phyloP scores from a whole-genome alignment of 2,329 filamentous ascomycete genomes.

The Alternaria sp. region DNA sequence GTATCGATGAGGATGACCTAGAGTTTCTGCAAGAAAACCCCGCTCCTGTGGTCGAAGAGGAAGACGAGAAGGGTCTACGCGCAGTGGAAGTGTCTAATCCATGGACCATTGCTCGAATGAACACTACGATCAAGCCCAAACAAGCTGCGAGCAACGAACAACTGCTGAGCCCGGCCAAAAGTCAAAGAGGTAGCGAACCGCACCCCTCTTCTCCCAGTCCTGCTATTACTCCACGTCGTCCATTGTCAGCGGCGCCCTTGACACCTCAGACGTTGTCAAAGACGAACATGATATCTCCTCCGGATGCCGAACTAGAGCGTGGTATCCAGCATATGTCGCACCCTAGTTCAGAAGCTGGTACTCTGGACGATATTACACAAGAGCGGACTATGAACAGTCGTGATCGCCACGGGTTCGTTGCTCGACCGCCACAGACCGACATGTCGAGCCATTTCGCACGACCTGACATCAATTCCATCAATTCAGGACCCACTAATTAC shows the following conservation, averaged over 20 bases:
- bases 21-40: slow-evolving; percentile 25
- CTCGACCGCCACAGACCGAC: neutral
- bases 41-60: slow-evolving; percentile 24
- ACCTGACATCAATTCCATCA: neutral
- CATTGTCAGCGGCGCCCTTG: slow-evolving; percentile 7
- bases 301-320: slow-evolving; percentile 12
- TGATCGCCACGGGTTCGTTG: no score
- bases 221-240: neutral
- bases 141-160: slow-evolving; percentile 21
- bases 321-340: slow-evolving; percentile 12
- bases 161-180: slow-evolving; percentile 35
- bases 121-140: slow-evolving; percentile 36
- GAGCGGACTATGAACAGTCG: neutral
- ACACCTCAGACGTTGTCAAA: slow-evolving; percentile 26
- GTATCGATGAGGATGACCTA: slow-evolving; percentile 46
- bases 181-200: neutral
- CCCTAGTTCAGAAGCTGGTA: neutral
- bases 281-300: neutral
- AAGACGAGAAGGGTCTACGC: slow-evolving; percentile 37
- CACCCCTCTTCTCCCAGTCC: slow-evolving; percentile 15
- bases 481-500: neutral
- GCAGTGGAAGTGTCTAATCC: slow-evolving; percentile 53
- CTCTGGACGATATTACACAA: neutral
- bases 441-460: neutral
- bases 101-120: slow-evolving; percentile 59